Conservation (phyloP, 2,329 filamentous ascomycete genomes). For the Leptographium flavum region DNA sequence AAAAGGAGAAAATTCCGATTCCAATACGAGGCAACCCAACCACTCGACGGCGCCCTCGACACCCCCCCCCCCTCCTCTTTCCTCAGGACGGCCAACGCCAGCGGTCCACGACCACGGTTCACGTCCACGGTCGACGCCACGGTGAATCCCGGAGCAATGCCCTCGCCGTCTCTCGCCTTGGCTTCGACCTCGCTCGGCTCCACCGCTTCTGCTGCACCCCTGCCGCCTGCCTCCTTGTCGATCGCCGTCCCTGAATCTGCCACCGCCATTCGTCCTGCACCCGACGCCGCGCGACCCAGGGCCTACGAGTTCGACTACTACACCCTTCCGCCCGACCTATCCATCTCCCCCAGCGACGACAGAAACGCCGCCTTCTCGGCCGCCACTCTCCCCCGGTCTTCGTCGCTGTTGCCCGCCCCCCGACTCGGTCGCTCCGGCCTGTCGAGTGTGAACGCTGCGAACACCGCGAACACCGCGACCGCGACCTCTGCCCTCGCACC, state of each 20-base stretch:
- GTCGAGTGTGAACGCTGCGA: too few species aligned
- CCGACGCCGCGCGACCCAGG: constrained; percentile 2
- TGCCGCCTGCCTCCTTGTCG: constrained; percentile 8
- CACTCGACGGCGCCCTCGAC: too few species aligned
- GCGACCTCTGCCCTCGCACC: background rate
- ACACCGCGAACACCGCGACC: background rate
- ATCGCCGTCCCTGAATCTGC: constrained; percentile 8
- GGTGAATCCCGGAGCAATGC: constrained; percentile 3
- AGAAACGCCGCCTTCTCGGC: constrained; percentile 11
- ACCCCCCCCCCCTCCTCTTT: too few species aligned
- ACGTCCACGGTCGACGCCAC: background rate
- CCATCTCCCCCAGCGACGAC: background rate
- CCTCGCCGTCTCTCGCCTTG: constrained; percentile 7
- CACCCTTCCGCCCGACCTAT: background rate
- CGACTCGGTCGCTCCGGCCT: constrained; percentile 11
- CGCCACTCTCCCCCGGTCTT: constrained; percentile 24
- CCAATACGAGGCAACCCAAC: background rate
- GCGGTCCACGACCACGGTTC: background rate
- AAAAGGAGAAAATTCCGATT: background rate
- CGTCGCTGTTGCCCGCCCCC: constrained; percentile 27
- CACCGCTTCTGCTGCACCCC: constrained; percentile 6
- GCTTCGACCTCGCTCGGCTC: constrained; percentile 6
- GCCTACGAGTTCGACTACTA: background rate
- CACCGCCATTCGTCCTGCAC: too few species aligned
- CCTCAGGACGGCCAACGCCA: too few species aligned